Percentiles rank a stretch among this genome's conserved stretches.
These are phyloP conservation scores for Dissophora ornata DNA, from an alignment of 192 early-diverging fungal genomes.

Conservation along the genomic window DNA sequence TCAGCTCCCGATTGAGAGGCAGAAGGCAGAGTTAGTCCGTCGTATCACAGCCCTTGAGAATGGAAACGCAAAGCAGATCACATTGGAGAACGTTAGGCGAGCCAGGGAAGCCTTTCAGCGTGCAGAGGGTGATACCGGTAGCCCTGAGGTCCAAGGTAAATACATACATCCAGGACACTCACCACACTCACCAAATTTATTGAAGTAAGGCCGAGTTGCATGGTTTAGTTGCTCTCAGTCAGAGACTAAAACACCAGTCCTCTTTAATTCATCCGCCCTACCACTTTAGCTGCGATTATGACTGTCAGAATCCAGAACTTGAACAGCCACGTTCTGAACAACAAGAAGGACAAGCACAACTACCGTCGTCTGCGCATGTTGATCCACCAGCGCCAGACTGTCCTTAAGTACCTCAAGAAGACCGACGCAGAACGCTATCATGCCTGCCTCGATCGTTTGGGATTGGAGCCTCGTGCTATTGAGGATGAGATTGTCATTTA, in stretches of 20 bases:
- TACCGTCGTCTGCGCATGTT: constrained; percentile 83
- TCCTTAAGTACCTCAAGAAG: constrained; percentile 91
- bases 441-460: constrained; percentile 74
- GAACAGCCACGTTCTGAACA: constrained; percentile 77
- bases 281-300: constrained; percentile 92
- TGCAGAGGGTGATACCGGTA: constrained; percentile 86
- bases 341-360: constrained; percentile 92
- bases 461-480: constrained; percentile 72
- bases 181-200: too few relatives aligned
- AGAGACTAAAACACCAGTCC: too few relatives aligned
- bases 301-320: constrained; percentile 91
- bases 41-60: constrained; percentile 87
- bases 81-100: constrained; percentile 78
- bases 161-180: too few relatives aligned
- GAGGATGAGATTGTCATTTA: constrained; percentile 72
- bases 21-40: constrained; percentile 72
- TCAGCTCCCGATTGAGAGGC: constrained; percentile 55
- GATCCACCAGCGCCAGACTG: constrained; percentile 83
- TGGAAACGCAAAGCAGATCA: constrained; percentile 78
- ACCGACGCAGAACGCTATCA: constrained; percentile 75
- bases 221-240: too few relatives aligned
- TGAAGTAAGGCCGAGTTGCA: too few relatives aligned
- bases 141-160: constrained; percentile 92
- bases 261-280: too few relatives aligned
- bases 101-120: constrained; percentile 84